A percentile compares a stretch with the other conserved stretches of the same genome.
Evolutionary conservation across 176 grass and related monocot genomes (phyloP).

Genomic region (Raddia guianensis): DNA sequence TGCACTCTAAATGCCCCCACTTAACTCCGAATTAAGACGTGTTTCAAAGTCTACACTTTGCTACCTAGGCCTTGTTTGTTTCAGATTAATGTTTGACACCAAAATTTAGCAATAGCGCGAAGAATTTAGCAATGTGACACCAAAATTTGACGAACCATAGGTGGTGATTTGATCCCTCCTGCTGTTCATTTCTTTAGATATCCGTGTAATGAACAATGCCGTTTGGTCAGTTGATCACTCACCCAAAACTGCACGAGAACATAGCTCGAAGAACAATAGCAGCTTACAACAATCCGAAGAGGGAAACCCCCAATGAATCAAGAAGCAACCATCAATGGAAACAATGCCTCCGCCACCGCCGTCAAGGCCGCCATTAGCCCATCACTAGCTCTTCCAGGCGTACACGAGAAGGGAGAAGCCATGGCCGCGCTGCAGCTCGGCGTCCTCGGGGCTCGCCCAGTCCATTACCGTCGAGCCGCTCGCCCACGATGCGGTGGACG

Average conservation of each 20-base stretch:
- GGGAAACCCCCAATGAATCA: conserved; percentile 37
- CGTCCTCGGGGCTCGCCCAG: conserved; percentile 79
- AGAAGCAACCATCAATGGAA: conserved; percentile 42
- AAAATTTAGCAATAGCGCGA: too few species aligned
- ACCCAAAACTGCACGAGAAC: conserved; percentile 60
- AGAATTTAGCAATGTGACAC: too few species aligned
- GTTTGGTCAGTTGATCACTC: conserved; percentile 39
- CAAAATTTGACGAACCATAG: not conserved
- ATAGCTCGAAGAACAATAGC: conserved; percentile 52
- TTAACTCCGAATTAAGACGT: not conserved
- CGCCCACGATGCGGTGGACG: conserved; percentile 53
- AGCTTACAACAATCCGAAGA: conserved; percentile 56
- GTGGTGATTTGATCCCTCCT: not conserved
- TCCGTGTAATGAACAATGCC: conserved; percentile 14
- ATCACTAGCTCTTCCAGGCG: conserved; percentile 63
- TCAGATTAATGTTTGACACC: too few species aligned
- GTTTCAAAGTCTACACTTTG: conserved; percentile 21
- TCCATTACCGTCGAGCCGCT: conserved; percentile 87
- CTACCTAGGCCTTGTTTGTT: too few species aligned
- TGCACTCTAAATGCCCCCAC: too few species aligned
- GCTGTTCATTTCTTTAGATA: conserved; percentile 19
- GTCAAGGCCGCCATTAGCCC: not conserved
- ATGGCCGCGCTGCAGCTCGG: conserved; percentile 67
- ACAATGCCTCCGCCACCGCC: conserved; percentile 24
- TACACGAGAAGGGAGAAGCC: conserved; percentile 91